These are phyloP conservation scores for Suhomyces panamericanus DNA, from an alignment of 1,139 yeast genomes.

Conservation along the genomic window DNA sequence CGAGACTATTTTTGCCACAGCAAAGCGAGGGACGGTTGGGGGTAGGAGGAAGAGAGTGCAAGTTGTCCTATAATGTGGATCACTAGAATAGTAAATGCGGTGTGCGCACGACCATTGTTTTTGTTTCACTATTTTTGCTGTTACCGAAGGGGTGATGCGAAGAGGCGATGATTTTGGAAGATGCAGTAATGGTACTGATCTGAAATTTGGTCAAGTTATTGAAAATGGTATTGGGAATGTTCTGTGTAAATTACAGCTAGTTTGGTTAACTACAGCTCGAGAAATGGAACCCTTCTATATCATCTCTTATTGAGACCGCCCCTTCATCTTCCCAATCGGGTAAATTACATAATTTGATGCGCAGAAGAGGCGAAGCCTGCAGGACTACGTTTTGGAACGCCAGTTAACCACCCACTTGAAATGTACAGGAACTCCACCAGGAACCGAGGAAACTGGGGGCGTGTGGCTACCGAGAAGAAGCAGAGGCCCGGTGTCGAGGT, in stretches of 20 bases:
- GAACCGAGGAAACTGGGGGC: not conserved
- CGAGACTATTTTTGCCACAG: not conserved
- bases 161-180: not conserved
- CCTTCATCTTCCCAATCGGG: not conserved
- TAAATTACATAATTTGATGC: not conserved
- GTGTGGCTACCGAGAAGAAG: not conserved
- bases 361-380: not conserved
- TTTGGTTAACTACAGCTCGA: not conserved
- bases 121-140: conserved; percentile 8
- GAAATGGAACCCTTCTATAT: not conserved
- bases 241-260: not conserved
- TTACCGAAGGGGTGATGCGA: not conserved
- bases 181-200: not conserved
- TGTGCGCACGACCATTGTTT: conserved; percentile 8
- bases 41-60: not conserved
- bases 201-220: not conserved
- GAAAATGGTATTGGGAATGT: too few relatives aligned
- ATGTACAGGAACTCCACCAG: too few relatives aligned
- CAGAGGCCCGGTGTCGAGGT: too few relatives aligned
- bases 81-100: not conserved
- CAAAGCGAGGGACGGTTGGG: conserved; percentile 1
- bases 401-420: too few relatives aligned
- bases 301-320: not conserved
- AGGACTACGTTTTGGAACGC: not conserved
- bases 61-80: conserved; percentile 1